Evolutionary conservation across 202 grass and related monocot species (phyloP), one percentile per base, ranked within the genome.

Genomic region (Hordeum pubiflorum): DNA sequence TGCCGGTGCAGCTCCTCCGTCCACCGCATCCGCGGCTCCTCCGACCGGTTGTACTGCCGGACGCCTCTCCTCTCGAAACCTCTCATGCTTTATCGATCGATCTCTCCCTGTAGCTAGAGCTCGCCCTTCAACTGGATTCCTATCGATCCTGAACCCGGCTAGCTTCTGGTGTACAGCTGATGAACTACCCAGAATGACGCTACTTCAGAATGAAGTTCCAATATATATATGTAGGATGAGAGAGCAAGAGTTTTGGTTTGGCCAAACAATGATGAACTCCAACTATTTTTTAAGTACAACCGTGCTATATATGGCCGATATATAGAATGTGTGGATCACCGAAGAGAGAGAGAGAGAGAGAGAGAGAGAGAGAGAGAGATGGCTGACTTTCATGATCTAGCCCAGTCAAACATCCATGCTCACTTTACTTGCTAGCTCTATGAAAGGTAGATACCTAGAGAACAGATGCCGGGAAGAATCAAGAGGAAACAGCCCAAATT

Each of bases 1-100:
- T 83, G 83, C 43, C 81, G 83, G 81, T 99, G 97, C 9, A 99
- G 87, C 76, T 96, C 97, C 81, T 93, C 92, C 3, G 97, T 96
- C 97, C 97, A 99, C 61, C 87, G 83, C 81, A 96, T 90, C 65
- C 97, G 91, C 6, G 91, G 97, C 59, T 80, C 74, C 33, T 93
- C 89, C 0, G 97, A 96, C 22, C 97, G 70, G 85, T 87, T 93
- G 83, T 99, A 99, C 75, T 90, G 92, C 87, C 97, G 80, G 58
- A 91, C 78, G 37, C 83, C 87, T 83, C 84, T 90, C 74, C 86
- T 94, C 60, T 94, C 85, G 8, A 85, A 83, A 17, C 90, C 86
- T 88, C 82, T 82, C 93, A 93, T 93, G 10, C 27, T 22, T 91
- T 62, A n/a, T 10, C 50, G 50, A 52, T 1, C 17, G 15, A n/a